These are phyloP conservation scores for Paramecium sexaurelia DNA, from an alignment of 73 alveolate genomes.

Conservation along the genomic window DNA sequence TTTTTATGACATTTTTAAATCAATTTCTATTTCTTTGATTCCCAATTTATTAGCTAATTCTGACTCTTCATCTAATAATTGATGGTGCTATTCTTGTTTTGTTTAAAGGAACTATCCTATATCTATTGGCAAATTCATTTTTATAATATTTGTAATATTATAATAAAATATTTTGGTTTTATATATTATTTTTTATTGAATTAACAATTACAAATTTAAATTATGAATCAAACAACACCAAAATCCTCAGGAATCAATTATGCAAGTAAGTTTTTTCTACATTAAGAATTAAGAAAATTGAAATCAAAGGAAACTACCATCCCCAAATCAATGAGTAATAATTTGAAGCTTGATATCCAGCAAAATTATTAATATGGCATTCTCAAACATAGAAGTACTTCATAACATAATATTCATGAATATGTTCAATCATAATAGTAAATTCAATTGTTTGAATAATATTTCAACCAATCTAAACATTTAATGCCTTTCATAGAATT, in stretches of 20 bases:
- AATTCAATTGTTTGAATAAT: constrained; percentile 1
- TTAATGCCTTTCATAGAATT: neutral
- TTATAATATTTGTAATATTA: neutral
- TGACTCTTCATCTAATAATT: neutral
- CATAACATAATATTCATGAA: neutral
- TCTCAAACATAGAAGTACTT: neutral
- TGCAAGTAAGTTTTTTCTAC: neutral
- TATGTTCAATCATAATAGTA: neutral
- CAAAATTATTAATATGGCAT: neutral
- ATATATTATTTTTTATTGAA: neutral
- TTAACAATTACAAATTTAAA: neutral
- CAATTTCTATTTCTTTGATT: neutral
- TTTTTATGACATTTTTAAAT: neutral
- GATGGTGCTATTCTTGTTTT: neutral
- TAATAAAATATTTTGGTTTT: too few relatives aligned
- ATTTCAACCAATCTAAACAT: neutral
- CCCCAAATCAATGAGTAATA: neutral
- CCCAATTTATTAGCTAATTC: neutral
- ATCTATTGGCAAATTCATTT: neutral
- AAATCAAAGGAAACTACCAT: neutral
- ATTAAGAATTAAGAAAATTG: neutral
- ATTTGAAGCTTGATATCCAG: neutral
- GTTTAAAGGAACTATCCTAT: neutral
- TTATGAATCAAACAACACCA: neutral
- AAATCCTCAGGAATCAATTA: constrained; percentile 6